These are phyloP conservation scores for Lachnellula suecica DNA, from an alignment of 2,329 filamentous ascomycete genomes.

Conservation along the genomic window DNA sequence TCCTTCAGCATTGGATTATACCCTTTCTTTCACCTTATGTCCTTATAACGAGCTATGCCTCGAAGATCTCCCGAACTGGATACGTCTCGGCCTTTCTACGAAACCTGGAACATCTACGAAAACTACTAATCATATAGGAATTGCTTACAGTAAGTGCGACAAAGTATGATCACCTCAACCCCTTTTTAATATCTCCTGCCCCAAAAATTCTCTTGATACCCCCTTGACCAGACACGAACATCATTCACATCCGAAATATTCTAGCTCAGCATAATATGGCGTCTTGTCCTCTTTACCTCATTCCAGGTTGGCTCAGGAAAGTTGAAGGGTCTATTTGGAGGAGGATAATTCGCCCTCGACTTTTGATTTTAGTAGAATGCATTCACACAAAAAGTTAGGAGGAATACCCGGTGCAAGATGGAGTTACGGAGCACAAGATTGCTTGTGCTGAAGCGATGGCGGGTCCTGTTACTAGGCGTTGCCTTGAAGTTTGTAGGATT, in stretches of 20 bases:
- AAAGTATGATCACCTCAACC: conserved; percentile 23
- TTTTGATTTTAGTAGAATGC: background rate
- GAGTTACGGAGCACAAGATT: background rate
- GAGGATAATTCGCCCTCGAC: no score
- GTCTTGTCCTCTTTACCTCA: conserved; percentile 12
- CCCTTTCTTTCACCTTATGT: background rate
- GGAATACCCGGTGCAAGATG: background rate
- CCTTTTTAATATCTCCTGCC: conserved; percentile 11
- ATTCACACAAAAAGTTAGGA: conserved; percentile 1
- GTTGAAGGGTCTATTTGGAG: background rate
- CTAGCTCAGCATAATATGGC: conserved; percentile 21
- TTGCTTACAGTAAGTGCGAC: conserved; percentile 22
- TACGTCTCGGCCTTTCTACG: conserved; percentile 1
- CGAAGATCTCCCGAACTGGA: background rate
- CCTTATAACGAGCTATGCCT: background rate
- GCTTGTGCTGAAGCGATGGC: background rate
- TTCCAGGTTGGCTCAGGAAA: conserved; percentile 1
- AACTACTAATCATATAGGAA: conserved; percentile 21
- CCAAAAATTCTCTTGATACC: conserved; percentile 6
- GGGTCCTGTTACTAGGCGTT: conserved; percentile 1
- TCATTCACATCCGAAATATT: conserved; percentile 13
- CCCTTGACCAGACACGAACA: conserved; percentile 19
- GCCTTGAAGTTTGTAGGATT: conserved; percentile 1
- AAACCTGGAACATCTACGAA: conserved; percentile 4
- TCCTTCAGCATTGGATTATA: background rate